These are phyloP conservation scores for Leccinum pellstonianum DNA, from an alignment of 768 basidiomycete species.

Conservation along the genomic window DNA sequence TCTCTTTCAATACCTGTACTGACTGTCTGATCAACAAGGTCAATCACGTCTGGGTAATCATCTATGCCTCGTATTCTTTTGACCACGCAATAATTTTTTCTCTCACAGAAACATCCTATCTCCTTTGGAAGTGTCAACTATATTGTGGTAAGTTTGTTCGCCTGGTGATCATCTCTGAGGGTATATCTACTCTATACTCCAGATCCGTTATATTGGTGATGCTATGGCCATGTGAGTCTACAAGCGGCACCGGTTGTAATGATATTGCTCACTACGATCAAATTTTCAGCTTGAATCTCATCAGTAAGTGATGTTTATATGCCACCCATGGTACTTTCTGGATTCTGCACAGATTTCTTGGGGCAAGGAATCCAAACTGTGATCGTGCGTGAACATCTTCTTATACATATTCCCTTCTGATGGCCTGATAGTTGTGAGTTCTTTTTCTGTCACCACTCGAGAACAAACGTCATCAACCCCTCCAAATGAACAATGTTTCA, in stretches of 20 bases:
- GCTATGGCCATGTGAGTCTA: slow-evolving; percentile 11
- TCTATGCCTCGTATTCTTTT: neutral
- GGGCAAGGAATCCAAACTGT: slow-evolving; percentile 1
- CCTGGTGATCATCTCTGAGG: neutral
- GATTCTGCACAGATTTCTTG: slow-evolving; percentile 13
- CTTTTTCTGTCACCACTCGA: neutral
- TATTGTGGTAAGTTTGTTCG: neutral
- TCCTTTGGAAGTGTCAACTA: slow-evolving; percentile 21
- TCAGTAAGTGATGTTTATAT: slow-evolving; percentile 1
- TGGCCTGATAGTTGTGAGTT: slow-evolving; percentile 17
- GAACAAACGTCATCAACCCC: neutral
- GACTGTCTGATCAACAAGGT: neutral
- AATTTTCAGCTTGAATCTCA: slow-evolving; percentile 9
- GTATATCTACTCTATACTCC: neutral
- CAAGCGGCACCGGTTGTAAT: neutral
- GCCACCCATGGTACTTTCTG: neutral
- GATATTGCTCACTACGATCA: neutral
- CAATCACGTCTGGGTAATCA: neutral
- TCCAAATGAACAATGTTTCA: neutral
- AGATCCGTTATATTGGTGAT: slow-evolving; percentile 17
- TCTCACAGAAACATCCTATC: slow-evolving; percentile 3
- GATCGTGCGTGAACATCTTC: slow-evolving; percentile 5
- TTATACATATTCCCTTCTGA: neutral
- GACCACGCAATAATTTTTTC: neutral
- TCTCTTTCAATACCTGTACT: neutral